Evolutionary conservation across 164 flowering plant genomes (phyloP), one percentile per base, ranked within the genome.

Genomic region (Annona squamosa): DNA sequence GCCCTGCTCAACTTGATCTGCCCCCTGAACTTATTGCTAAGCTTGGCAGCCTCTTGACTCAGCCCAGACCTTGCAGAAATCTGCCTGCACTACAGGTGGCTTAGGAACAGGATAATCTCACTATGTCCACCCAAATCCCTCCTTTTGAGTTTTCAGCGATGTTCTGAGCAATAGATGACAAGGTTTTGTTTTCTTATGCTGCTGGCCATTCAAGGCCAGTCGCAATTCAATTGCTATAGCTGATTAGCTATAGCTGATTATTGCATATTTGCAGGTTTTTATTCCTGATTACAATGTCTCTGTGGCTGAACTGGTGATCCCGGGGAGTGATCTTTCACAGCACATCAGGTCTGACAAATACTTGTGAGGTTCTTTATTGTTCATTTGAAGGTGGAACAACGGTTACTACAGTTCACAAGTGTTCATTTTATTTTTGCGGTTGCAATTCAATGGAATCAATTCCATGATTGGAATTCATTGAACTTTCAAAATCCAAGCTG

Each of bases 201-300:
- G 68, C 44, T 16, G 16, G 16, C 45, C 6, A 68, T 5, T 18
- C 52, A 5, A 46, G 12, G 6, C n/a, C 6, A 68, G 9, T 5
- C 4, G 70, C 13, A 48, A 45, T 68, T 47, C 46, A 9, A 68
- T 68, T 41, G 68, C 44, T 17, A 43, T 41, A 45, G n/a, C 7
- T 42, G 37, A 56, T 3, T 6, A 70, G 68, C 44, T 17, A 43
- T 41, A 45, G n/a, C 7, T 42, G 37, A 56, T 3, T 6, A 70
- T 61, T 42, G n/a, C 48, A 4, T 3, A 68, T 68, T 63, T 79
- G 63, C 83, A 84, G 88, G 82, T 86, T 71, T 86, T 86, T 65
- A 77, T 86, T 47, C 88, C 88, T 56, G 88, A 86, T 76, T 86
- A 86, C 76, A 86, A 86, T 77, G 88, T 86, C 44, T 86, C 86